Conservation (phyloP, 805 yeast genomes). For the Spathaspora sp. region DNA sequence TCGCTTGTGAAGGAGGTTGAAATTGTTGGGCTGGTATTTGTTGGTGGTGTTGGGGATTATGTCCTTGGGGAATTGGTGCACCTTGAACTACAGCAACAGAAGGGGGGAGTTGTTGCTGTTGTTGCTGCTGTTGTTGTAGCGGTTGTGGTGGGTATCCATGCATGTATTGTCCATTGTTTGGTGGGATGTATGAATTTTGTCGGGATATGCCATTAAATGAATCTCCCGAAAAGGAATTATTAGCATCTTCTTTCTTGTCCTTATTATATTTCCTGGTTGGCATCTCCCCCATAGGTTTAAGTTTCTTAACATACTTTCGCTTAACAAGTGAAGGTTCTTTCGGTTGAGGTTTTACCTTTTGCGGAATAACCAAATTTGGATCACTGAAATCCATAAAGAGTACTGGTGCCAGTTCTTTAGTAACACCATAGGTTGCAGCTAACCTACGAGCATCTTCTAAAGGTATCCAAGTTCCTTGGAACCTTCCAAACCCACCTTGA, state of each 20-base stretch:
- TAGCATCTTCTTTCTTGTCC: slow-evolving; percentile 10
- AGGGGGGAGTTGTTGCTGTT: not conserved
- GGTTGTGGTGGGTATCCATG: slow-evolving; percentile 7
- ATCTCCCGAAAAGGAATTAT: slow-evolving; percentile 3
- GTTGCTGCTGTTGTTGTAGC: slow-evolving; percentile 6
- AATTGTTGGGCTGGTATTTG: slow-evolving; percentile 3
- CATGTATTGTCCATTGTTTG: slow-evolving; percentile 5
- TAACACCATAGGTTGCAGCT: slow-evolving; percentile 37
- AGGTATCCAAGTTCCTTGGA: slow-evolving; percentile 98
- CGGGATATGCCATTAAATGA: slow-evolving; percentile 5
- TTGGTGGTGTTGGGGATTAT: slow-evolving; percentile 4
- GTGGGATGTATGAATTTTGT: slow-evolving; percentile 6
- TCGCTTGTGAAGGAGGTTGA: not conserved
- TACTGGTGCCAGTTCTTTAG: slow-evolving; percentile 40
- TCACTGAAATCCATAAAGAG: slow-evolving; percentile 34
- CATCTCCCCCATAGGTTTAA: slow-evolving; percentile 59
- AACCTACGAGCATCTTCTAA: slow-evolving; percentile 58
- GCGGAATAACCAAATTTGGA: slow-evolving; percentile 32
- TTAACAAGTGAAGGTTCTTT: slow-evolving; percentile 41
- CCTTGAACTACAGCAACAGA: not conserved
- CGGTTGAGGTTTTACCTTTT: slow-evolving; percentile 28
- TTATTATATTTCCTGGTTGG: slow-evolving; percentile 43
- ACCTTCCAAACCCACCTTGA: slow-evolving; percentile 96
- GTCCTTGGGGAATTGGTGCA: slow-evolving; percentile 1
- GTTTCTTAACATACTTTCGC: slow-evolving; percentile 49